These are phyloP conservation scores for Claviceps citrina DNA, from an alignment of 2,329 filamentous ascomycete genomes.

Conservation along the genomic window DNA sequence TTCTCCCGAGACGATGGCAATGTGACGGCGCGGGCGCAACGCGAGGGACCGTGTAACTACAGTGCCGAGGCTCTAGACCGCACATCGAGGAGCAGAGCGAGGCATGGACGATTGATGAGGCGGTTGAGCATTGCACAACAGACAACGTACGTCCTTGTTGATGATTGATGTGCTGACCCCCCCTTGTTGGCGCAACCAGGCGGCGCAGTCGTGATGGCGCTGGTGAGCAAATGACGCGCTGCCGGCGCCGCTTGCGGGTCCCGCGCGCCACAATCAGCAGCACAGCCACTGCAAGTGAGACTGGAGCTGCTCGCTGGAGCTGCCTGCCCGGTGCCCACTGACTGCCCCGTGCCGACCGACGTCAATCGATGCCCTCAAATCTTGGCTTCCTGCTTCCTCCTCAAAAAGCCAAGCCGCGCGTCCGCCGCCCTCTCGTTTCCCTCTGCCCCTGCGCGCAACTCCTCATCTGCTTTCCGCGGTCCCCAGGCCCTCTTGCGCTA, in stretches of 20 bases:
- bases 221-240: too few relatives aligned
- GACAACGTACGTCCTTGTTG: too few relatives aligned
- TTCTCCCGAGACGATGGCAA: neutral
- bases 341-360: neutral
- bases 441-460: constrained; percentile 2
- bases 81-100: neutral
- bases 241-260: neutral
- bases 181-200: too few relatives aligned
- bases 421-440: neutral
- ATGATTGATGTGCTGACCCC: too few relatives aligned
- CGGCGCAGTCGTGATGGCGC: too few relatives aligned
- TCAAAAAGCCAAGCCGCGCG: constrained; percentile 1
- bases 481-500: neutral
- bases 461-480: neutral
- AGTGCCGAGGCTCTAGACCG: neutral
- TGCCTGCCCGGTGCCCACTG: too few relatives aligned
- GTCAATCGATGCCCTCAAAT: constrained; percentile 6
- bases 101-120: neutral
- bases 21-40: neutral
- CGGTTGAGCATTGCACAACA: too few relatives aligned
- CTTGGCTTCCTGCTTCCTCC: constrained; percentile 3
- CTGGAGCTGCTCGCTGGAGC: neutral
- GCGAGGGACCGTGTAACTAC: neutral
- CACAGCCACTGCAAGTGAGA: constrained; percentile 9
- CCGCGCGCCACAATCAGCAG: constrained; percentile 6